Percentiles rank a stretch among this genome's conserved stretches.
phyloP scores from a whole-genome alignment of 768 basidiomycete genomes.

The Panus rudis region DNA sequence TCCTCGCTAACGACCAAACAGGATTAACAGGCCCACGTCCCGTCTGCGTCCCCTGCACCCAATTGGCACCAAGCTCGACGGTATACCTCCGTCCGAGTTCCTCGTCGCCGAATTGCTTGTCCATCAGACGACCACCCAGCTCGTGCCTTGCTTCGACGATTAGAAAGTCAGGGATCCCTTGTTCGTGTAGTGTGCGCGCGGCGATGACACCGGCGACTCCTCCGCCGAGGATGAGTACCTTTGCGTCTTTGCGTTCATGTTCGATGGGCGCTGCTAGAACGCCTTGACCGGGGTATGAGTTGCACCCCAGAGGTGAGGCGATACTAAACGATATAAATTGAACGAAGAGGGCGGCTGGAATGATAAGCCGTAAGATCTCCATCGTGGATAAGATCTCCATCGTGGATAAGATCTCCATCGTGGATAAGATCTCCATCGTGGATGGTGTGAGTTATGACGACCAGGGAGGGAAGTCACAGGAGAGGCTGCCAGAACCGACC shows the following conservation, averaged over 20 bases:
- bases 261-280: no score
- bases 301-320: no score
- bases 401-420: no score
- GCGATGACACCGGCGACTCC: slow-evolving; percentile 62
- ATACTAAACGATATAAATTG: no score
- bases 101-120: slow-evolving; percentile 34
- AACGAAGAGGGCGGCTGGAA: no score
- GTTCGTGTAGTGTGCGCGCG: slow-evolving; percentile 48
- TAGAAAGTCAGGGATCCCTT: slow-evolving; percentile 50
- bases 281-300: no score
- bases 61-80: slow-evolving; percentile 54
- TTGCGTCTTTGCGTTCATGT: slow-evolving; percentile 18
- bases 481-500: no score
- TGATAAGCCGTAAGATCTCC: no score
- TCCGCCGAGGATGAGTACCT: slow-evolving; percentile 57
- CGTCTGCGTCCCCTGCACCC: slow-evolving; percentile 48
- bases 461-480: no score
- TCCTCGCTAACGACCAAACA: slow-evolving; percentile 48
- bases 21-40: slow-evolving; percentile 50
- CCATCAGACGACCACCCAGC: slow-evolving; percentile 57
- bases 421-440: no score
- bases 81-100: slow-evolving; percentile 28
- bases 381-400: no score
- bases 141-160: slow-evolving; percentile 53
- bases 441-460: no score